Conservation (phyloP, 768 basidiomycete species). For the Leccinum obscurum region DNA sequence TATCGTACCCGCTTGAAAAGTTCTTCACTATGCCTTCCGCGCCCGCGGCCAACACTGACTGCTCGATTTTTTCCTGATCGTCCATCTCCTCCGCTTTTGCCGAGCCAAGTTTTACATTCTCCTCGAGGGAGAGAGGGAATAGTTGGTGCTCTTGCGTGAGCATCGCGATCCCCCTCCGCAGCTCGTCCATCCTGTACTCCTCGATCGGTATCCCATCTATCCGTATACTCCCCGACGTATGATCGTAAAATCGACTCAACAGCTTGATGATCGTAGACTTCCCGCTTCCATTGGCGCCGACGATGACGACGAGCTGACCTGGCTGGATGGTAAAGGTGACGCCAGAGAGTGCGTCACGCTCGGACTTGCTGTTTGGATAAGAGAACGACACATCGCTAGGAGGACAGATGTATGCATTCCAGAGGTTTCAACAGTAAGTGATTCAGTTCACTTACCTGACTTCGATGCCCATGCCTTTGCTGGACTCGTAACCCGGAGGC, state of each 20-base stretch:
- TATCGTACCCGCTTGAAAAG: constrained; percentile 39
- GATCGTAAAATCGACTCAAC: constrained; percentile 35
- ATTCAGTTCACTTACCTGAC: constrained; percentile 14
- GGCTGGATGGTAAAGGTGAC: constrained; percentile 32
- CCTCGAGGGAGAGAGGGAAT: constrained; percentile 39
- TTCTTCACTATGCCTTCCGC: constrained; percentile 42
- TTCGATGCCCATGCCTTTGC: constrained; percentile 21
- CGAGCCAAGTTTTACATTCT: constrained; percentile 43
- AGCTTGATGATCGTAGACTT: constrained; percentile 43
- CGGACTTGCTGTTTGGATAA: constrained; percentile 44
- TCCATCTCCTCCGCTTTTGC: constrained; percentile 11
- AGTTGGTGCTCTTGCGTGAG: constrained; percentile 42
- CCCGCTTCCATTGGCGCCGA: constrained; percentile 37
- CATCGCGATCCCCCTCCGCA: constrained; percentile 42
- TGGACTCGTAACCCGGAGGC: constrained; percentile 12
- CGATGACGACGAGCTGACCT: constrained; percentile 36
- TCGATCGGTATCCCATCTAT: constrained; percentile 38
- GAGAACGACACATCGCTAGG: constrained; percentile 51
- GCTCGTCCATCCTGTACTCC: constrained; percentile 30
- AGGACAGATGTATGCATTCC: background rate
- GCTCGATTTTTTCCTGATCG: constrained; percentile 15
- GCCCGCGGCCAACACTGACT: constrained; percentile 37
- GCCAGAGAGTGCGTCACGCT: constrained; percentile 23
- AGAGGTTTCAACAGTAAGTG: no score
- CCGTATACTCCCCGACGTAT: constrained; percentile 37